A percentile compares a stretch with the other conserved stretches of the same genome.
phyloP scores from a whole-genome alignment of 768 basidiomycete species.

The Gymnopilus dilepis region DNA sequence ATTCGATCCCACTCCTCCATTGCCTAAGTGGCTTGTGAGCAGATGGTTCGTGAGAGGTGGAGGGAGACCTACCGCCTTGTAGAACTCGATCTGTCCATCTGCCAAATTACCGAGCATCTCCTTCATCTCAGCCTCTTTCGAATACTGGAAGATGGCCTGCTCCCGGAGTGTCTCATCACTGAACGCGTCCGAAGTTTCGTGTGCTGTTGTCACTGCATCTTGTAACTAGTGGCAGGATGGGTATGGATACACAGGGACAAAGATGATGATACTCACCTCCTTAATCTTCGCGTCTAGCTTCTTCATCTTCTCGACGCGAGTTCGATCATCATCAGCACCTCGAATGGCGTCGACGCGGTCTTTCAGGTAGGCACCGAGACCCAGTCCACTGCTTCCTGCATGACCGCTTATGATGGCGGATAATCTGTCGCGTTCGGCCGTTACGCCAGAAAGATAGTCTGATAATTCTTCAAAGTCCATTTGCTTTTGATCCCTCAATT shows the following conservation, averaged over 20 bases:
- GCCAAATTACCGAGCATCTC: slow-evolving; percentile 89
- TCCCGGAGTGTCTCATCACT: slow-evolving; percentile 94
- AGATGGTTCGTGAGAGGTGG: slow-evolving; percentile 5
- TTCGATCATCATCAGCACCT: slow-evolving; percentile 92
- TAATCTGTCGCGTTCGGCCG: slow-evolving; percentile 89
- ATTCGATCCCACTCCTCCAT: slow-evolving; percentile 99
- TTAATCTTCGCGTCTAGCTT: slow-evolving; percentile 95
- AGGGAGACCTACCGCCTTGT: slow-evolving; percentile 65
- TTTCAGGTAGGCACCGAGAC: slow-evolving; percentile 87
- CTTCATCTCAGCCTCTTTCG: slow-evolving; percentile 97
- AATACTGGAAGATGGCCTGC: slow-evolving; percentile 86
- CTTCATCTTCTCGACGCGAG: slow-evolving; percentile 90
- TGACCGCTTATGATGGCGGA: slow-evolving; percentile 90
- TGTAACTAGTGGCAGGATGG: slow-evolving; percentile 64
- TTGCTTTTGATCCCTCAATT: slow-evolving; percentile 97
- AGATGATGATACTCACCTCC: slow-evolving; percentile 61
- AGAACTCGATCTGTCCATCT: slow-evolving; percentile 95
- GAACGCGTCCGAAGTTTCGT: slow-evolving; percentile 96
- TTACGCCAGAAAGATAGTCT: slow-evolving; percentile 92
- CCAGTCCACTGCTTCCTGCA: slow-evolving; percentile 83
- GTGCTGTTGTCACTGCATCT: slow-evolving; percentile 94
- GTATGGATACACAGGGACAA: slow-evolving; percentile 11
- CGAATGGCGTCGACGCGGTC: slow-evolving; percentile 92
- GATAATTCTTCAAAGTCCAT: slow-evolving; percentile 98
- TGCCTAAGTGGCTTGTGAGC: slow-evolving; percentile 49